These are phyloP conservation scores for Ochromonadaceae sp. DNA, from an alignment of 352 stramenopile species.

Conservation along the genomic window DNA sequence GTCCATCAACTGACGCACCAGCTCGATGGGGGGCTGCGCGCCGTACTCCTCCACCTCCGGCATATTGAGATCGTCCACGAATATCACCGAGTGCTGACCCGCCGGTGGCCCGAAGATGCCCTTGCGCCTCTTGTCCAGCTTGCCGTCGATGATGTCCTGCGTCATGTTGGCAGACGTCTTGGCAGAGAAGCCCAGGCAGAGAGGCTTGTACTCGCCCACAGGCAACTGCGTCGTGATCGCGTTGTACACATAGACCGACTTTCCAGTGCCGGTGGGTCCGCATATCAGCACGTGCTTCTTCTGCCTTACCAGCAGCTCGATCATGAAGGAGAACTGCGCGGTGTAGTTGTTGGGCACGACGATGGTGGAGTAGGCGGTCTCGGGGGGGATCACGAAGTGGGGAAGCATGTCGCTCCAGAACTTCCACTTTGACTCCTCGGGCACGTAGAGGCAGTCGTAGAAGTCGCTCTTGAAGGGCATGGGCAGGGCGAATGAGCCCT, in stretches of 20 bases:
- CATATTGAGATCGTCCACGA: slow-evolving; percentile 89
- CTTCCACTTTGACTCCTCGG: slow-evolving; percentile 62
- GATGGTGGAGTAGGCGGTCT: slow-evolving; percentile 70
- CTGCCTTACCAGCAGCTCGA: slow-evolving; percentile 56
- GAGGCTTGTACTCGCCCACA: slow-evolving; percentile 49
- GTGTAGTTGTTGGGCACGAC: slow-evolving; percentile 82
- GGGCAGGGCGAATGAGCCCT: slow-evolving; percentile 31
- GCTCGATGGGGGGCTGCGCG: slow-evolving; percentile 72
- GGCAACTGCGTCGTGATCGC: slow-evolving; percentile 60
- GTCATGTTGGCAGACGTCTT: slow-evolving; percentile 84
- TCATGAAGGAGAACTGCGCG: slow-evolving; percentile 63
- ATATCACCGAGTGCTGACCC: slow-evolving; percentile 58
- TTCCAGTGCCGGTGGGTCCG: slow-evolving; percentile 76
- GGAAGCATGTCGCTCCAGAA: slow-evolving; percentile 69
- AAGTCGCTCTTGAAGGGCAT: slow-evolving; percentile 51
- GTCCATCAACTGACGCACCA: slow-evolving; percentile 72
- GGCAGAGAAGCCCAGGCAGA: slow-evolving; percentile 73
- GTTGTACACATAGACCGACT: slow-evolving; percentile 62
- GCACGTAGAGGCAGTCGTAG: slow-evolving; percentile 65
- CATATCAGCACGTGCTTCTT: slow-evolving; percentile 68
- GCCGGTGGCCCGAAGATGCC: slow-evolving; percentile 69
- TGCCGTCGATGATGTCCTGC: slow-evolving; percentile 85
- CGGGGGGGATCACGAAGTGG: slow-evolving; percentile 58
- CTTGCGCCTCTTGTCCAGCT: slow-evolving; percentile 76
- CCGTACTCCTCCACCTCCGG: slow-evolving; percentile 80